Base-by-base conservation (phyloP, 345 rosid genomes). In the Aquilaria sinensis region DNA sequence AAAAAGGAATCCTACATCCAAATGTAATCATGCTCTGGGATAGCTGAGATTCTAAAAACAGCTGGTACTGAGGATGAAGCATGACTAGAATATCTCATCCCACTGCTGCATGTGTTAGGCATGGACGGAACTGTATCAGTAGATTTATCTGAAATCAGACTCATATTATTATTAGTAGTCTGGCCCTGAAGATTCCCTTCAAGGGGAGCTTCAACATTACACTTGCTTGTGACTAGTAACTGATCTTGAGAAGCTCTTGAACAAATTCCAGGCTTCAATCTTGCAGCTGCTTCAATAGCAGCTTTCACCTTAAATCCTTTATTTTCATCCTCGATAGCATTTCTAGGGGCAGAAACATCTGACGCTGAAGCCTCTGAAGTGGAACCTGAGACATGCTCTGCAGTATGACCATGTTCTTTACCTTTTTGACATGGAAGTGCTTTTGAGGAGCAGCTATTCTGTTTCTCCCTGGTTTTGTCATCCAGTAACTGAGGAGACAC, bases 251-350 rank as follows among this genome's bases (percentile, higher is more conserved):
- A 69, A 61, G 78, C 58, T 72, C 74, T 65, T 31, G 73, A 83
- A 71, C 72, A 68, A 62, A 80, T 77, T 73, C 80, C 88, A 31
- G 96, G 94, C 79, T 76, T 83, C 76, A 87, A 87, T 56, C 81
- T 87, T 63, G 82, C 83, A 58, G 94, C 85, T 49, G 90, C 92
- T 64, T 87, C 92, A 69, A 91, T 82, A 30, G 96, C 90, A 69
- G 92, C 86, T 77, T 86, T 85, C 74, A 84, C 74, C 66, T 85
- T 84, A 65, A 74, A 84, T 63, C 81, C 81, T 70, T 76, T 82
- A 63, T 68, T 72, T 60, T 62, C 67, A 47, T 82, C 90, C 72
- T 75, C 90, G 68, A 70, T 75, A 14, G 64, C 64, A 67, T 45
- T 73, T 83, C 75, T 85, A 41, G 86, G 30, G 64, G 80, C 68